Evolutionary conservation across 352 stramenopile genomes (phyloP), one percentile per base, ranked within the genome.

Genomic region (Phytophthora chlamydospora): DNA sequence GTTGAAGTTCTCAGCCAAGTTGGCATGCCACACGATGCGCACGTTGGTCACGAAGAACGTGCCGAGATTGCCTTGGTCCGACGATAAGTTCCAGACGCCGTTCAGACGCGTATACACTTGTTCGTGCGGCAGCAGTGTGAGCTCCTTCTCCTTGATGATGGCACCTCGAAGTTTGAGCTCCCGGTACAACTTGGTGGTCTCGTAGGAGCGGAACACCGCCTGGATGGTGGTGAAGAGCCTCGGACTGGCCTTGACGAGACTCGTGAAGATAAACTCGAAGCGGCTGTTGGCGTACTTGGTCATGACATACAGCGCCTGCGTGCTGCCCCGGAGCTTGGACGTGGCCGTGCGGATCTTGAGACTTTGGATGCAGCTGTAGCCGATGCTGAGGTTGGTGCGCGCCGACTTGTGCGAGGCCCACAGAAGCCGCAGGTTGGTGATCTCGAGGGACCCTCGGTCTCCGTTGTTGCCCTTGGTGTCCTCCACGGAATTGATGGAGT

Each of bases 221-320:
- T 98, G 93, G 34, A 98, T 90, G 2, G 91, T 98, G 11, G 91
- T 97, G 66, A 98, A 98, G 0, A 98, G 69, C 10, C 91, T 77
- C 2, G 93, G 93, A 62, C 83, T 96, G 27, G 88, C 81, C 60
- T 96, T 97, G 3, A 98, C 92, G 17, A 98, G 80, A 62, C 80
- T 96, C 53, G 93, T 98, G 71, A 98, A 98, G 59, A 98, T 95
- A 73, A 98, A 98, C 73, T 98, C 93, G 58, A 97, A 98, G 29
- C 87, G 78, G 27, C 61, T 85, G 52, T 82, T 85, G 24, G 82
- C 76, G 57, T 93, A 97, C 69, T 96, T 97, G 67, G 88, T 94
- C 77, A 97, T 94, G 46, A 98, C 76, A 63, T 91, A 98, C 53
- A 98, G 78, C 34, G 93, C 93, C 70, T 97, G 90, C 13, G 90